phyloP scores from a whole-genome alignment of 2,329 filamentous ascomycete genomes.

The Calcarisporium arbuscula region DNA sequence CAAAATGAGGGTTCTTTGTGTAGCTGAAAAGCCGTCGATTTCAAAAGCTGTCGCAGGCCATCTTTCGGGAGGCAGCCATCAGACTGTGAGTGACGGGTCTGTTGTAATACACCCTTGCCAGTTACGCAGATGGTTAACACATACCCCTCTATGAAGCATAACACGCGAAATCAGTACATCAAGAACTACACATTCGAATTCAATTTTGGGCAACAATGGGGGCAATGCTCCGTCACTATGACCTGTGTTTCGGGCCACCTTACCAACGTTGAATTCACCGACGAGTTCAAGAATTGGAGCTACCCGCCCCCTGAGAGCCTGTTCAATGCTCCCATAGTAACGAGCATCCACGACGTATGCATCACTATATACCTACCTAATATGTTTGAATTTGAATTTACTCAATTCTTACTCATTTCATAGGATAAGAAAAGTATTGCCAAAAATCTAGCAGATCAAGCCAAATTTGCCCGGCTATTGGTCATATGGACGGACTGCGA shows the following conservation, averaged over 20 bases:
- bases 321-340: conserved; percentile 73
- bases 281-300: conserved; percentile 70
- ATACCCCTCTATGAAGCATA: conserved; percentile 43
- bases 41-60: conserved; percentile 90
- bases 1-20: conserved; percentile 51
- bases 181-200: conserved; percentile 95
- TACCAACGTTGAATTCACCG: conserved; percentile 69
- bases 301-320: conserved; percentile 72
- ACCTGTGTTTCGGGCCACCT: conserved; percentile 89
- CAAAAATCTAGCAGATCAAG: conserved; percentile 76
- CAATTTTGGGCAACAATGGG: conserved; percentile 76
- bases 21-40: conserved; percentile 76
- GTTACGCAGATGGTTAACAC: conserved; percentile 15
- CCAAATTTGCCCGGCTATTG: conserved; percentile 63
- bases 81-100: conserved; percentile 65
- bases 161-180: conserved; percentile 68
- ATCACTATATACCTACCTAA: too few species aligned
- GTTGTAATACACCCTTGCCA: conserved; percentile 1
- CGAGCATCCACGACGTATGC: conserved; percentile 62
- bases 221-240: conserved; percentile 80
- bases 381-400: too few species aligned
- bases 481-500: conserved; percentile 99
- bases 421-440: conserved; percentile 77
- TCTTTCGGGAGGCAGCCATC: conserved; percentile 68
- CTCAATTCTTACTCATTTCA: too few species aligned